A percentile compares a stretch with the other conserved stretches of the same genome.
Conservation (phyloP, 306 rosid species). For the Parietaria judaica region DNA sequence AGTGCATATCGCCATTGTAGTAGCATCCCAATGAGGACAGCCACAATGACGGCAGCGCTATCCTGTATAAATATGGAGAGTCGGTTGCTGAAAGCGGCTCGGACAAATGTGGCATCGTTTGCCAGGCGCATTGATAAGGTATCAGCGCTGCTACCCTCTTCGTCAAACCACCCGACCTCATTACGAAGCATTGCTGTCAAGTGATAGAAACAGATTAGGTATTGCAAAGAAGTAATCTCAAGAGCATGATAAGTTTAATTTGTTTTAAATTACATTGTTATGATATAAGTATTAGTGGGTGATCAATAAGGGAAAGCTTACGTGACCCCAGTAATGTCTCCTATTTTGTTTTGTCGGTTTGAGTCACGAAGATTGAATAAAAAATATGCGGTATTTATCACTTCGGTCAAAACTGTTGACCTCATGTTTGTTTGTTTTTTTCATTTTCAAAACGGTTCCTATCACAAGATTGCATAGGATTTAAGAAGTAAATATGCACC, state of each 20-base stretch:
- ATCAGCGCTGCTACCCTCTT: constrained; percentile 94
- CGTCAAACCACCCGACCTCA: constrained; percentile 98
- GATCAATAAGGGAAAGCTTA: no score
- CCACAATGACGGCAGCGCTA: constrained; percentile 93
- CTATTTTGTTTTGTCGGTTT: no score
- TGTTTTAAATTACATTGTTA: no score
- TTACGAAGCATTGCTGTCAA: constrained; percentile 94
- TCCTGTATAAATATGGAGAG: constrained; percentile 98
- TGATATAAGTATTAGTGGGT: no score
- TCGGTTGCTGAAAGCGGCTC: constrained; percentile 97
- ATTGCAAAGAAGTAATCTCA: constrained; percentile 7
- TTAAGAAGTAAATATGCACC: constrained; percentile 28
- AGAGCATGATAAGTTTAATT: background rate
- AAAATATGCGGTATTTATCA: no score
- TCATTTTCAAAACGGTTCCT: no score
- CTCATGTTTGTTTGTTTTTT: no score
- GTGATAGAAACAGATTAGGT: constrained; percentile 29
- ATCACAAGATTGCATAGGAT: no score
- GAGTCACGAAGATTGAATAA: no score
- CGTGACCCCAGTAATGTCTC: no score
- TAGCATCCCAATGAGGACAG: constrained; percentile 79
- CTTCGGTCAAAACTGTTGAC: no score
- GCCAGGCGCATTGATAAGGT: constrained; percentile 99
- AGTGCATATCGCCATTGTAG: constrained; percentile 95
- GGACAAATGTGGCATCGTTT: constrained; percentile 96